Percentiles rank a stretch among this genome's conserved stretches.
Evolutionary conservation across 129 eudicot genomes (phyloP).

Genomic region (Scalesia atractyloides): DNA sequence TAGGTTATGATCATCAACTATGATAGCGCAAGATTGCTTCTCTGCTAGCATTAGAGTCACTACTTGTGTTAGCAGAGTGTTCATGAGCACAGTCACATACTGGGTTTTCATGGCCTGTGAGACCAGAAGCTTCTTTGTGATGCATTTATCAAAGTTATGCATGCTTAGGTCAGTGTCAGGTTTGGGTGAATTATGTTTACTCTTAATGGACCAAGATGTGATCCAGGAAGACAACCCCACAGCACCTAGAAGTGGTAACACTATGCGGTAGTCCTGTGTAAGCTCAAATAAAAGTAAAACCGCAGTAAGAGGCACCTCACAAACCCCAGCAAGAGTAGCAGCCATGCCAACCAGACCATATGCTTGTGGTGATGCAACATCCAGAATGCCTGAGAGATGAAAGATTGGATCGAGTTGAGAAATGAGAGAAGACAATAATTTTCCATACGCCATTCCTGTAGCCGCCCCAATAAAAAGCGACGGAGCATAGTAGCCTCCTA

Average conservation of each 20-base stretch:
- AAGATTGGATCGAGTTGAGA: conserved; percentile 53
- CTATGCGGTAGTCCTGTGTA: conserved; percentile 93
- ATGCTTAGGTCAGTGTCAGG: conserved; percentile 13
- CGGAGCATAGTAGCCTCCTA: conserved; percentile 96
- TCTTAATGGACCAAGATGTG: conserved; percentile 58
- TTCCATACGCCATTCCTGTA: conserved; percentile 97
- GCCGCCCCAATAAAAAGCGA: conserved; percentile 95
- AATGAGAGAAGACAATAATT: conserved; percentile 51
- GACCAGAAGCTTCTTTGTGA: conserved; percentile 53
- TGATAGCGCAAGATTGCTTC: conserved; percentile 78
- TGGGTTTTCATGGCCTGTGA: conserved; percentile 85
- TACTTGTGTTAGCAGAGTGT: conserved; percentile 57
- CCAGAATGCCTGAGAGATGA: conserved; percentile 59
- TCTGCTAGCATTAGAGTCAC: conserved; percentile 68
- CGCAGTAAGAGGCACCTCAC: conserved; percentile 89
- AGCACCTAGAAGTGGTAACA: conserved; percentile 88
- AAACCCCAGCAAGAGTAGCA: conserved; percentile 97
- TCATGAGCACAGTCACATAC: conserved; percentile 60
- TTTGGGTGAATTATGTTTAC: conserved; percentile 33
- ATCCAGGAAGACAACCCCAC: conserved; percentile 93
- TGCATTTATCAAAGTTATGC: conserved; percentile 40
- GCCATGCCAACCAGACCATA: conserved; percentile 99
- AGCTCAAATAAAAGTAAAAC: conserved; percentile 91
- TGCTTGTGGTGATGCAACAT: conserved; percentile 97
- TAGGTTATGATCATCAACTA: conserved; percentile 54